Evolutionary conservation across 2,329 filamentous ascomycete genomes (phyloP).

Genomic region (Aspergillus alliaceus): DNA sequence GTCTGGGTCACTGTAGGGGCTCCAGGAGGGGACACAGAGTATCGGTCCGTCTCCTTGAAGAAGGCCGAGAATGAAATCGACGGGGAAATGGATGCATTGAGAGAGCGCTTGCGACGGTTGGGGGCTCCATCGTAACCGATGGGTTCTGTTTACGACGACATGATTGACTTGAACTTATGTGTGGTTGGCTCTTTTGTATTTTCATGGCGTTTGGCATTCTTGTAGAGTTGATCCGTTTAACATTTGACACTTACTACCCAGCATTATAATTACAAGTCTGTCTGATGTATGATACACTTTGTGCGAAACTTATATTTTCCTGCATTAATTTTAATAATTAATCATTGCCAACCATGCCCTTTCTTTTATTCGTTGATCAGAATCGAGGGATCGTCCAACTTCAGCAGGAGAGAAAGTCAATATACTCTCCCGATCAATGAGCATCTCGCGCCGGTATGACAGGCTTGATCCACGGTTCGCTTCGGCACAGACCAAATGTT

Average conservation of each 20-base stretch:
- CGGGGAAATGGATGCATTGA: constrained; percentile 29
- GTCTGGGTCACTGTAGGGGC: constrained; percentile 54
- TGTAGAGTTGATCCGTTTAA: not conserved
- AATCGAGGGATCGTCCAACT: not conserved
- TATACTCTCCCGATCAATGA: not conserved
- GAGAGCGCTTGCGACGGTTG: constrained; percentile 29
- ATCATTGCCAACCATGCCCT: too few species aligned
- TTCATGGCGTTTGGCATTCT: not conserved
- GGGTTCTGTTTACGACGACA: constrained; percentile 22
- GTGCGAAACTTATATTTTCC: too few species aligned
- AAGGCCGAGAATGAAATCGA: constrained; percentile 20
- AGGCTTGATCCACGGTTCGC: not conserved
- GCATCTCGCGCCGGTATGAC: not conserved
- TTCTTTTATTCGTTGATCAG: not conserved
- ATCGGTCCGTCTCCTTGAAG: constrained; percentile 39
- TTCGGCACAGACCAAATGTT: not conserved
- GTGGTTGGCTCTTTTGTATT: not conserved
- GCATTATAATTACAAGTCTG: not conserved
- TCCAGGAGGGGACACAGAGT: constrained; percentile 47
- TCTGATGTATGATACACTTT: not conserved
- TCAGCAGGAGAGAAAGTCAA: not conserved
- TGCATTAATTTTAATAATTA: not conserved
- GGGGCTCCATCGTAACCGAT: constrained; percentile 14
- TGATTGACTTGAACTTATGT: constrained; percentile 16
- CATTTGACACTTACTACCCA: not conserved